Conservation (phyloP, 768 basidiomycete genomes). For the Pulveroboletus sp. region DNA sequence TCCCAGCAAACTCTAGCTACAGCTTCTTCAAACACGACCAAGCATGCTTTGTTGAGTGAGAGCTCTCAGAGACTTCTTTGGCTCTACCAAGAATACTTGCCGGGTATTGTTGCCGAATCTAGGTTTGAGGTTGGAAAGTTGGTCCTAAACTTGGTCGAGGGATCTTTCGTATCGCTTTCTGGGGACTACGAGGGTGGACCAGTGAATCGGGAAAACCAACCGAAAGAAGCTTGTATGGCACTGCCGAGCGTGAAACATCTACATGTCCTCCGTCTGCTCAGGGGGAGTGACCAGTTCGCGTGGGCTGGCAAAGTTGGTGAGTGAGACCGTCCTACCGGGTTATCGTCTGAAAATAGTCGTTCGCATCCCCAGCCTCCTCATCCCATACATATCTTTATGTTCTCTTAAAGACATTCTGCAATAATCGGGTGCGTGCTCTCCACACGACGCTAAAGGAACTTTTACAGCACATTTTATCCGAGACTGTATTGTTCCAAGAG, state of each 20-base stretch:
- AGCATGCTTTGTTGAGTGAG: slow-evolving; percentile 66
- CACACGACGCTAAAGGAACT: slow-evolving; percentile 49
- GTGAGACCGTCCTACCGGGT: slow-evolving; percentile 15
- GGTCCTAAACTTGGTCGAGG: slow-evolving; percentile 44
- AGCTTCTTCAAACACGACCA: slow-evolving; percentile 34
- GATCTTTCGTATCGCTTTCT: slow-evolving; percentile 20
- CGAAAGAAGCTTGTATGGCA: slow-evolving; percentile 13
- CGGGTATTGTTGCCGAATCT: slow-evolving; percentile 68
- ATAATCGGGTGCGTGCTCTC: slow-evolving; percentile 47
- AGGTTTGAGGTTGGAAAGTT: slow-evolving; percentile 86
- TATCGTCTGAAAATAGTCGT: background rate
- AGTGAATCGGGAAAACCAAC: slow-evolving; percentile 12
- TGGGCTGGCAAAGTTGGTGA: slow-evolving; percentile 74
- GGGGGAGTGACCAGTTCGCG: slow-evolving; percentile 70
- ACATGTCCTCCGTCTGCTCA: slow-evolving; percentile 72
- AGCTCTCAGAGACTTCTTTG: slow-evolving; percentile 75
- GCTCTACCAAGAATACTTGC: slow-evolving; percentile 79
- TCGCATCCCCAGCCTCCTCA: slow-evolving; percentile 33
- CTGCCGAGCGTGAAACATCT: slow-evolving; percentile 63
- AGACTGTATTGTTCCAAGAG: slow-evolving; percentile 78
- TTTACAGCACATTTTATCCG: slow-evolving; percentile 58
- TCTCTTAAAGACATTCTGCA: slow-evolving; percentile 60
- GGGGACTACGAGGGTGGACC: background rate
- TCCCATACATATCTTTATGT: slow-evolving; percentile 66
- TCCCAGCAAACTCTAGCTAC: slow-evolving; percentile 45